Percentiles rank a stretch among this genome's conserved stretches.
phyloP scores from a whole-genome alignment of 148 eudicot species.

The Bassia scoparia region DNA sequence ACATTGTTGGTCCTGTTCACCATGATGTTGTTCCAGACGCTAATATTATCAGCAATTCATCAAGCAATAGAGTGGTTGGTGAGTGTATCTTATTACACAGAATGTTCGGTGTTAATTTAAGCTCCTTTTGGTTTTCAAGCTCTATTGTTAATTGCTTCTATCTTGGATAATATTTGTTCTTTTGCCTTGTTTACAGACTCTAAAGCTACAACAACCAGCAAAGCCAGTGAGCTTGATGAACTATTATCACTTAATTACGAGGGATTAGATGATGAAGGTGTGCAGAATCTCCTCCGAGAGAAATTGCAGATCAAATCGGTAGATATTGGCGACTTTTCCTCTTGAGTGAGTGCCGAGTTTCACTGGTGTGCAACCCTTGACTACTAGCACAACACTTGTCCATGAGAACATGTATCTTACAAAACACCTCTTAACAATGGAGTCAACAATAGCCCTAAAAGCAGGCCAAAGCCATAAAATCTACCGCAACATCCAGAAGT shows the following conservation, averaged over 20 bases:
- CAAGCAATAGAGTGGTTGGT: conserved; percentile 37
- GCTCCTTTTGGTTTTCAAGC: background rate
- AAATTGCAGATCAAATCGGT: conserved; percentile 49
- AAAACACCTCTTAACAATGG: no score
- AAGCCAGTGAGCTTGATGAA: conserved; percentile 40
- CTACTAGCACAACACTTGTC: conserved; percentile 24
- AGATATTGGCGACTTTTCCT: conserved; percentile 49
- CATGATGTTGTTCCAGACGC: conserved; percentile 29
- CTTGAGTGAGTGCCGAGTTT: conserved; percentile 33
- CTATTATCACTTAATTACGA: conserved; percentile 37
- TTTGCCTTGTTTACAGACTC: conserved; percentile 33
- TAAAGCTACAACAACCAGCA: conserved; percentile 22
- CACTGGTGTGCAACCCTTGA: conserved; percentile 28
- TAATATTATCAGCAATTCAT: conserved; percentile 19
- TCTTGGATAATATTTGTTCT: conserved; percentile 16
- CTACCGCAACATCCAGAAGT: conserved; percentile 48
- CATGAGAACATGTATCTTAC: no score
- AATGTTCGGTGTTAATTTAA: background rate
- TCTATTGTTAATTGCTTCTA: background rate
- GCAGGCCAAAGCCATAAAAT: no score
- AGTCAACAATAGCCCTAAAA: no score
- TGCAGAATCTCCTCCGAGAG: conserved; percentile 45
- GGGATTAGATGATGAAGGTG: conserved; percentile 45
- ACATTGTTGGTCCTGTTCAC: conserved; percentile 26
- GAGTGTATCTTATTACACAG: conserved; percentile 20